Base-by-base conservation (phyloP, 1,284 basidiomycete species). In the Stygiomarasmius scandens region DNA sequence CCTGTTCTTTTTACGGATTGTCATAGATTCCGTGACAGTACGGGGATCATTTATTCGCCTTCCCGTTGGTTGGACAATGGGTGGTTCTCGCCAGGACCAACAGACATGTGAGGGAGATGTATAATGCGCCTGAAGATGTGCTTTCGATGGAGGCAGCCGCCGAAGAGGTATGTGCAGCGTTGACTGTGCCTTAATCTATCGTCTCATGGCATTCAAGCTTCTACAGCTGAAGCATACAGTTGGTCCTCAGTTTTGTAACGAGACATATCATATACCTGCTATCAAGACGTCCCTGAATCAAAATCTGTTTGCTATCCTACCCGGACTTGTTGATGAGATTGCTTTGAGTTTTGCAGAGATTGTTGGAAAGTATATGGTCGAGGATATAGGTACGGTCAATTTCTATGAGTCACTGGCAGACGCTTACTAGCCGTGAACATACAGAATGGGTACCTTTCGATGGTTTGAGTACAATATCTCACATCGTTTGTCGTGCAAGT, bases 401-500 rank as follows among this genome's bases (percentile, higher is more conserved):
- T 29, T 44, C 36, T 14, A 19, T 8, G 2, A 3, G 19, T n/a
- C 20, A 4, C 22, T 24, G 45, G 55, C 23, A 51, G 4, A 20
- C 11, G 55, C n/a, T 27, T n/a, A n/a, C n/a, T n/a, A n/a, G n/a
- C n/a, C n/a, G n/a, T n/a, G n/a, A n/a, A n/a, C 19, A 1, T 29
- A 14, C 14, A 67, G 64, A 60, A 36, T 68, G 66, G 67, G 55
- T 48, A 49, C 64, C 58, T 57, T 62, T 61, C 27, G 56, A 19
- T 34, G 61, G 57, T 22, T 56, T 44, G 49, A 58, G 67, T 60
- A 60, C 55, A 38, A 63, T 64, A 41, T 52, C 58, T 2, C 50
- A 50, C 5, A 64, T 70, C 43, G 70, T 75, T 54, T 73, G 71
- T 61, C 73, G 76, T 61, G 66, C 67, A 54, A 75, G 69, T 52